Conservation (phyloP, 176 grass and related monocot genomes). For the Aegilops longissima region DNA sequence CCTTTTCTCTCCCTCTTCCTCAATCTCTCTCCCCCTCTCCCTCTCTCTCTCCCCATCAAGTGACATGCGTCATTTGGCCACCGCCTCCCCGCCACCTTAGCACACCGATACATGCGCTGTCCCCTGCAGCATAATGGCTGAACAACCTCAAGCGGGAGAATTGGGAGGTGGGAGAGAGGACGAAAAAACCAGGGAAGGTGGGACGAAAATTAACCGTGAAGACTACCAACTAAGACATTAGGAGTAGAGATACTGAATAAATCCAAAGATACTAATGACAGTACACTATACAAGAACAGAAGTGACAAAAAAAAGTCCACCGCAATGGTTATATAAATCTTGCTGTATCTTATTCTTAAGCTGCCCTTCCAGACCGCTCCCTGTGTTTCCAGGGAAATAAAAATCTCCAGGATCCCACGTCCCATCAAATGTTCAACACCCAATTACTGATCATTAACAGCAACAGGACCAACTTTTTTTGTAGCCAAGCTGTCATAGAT, state of each 20-base stretch:
- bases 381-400: background rate
- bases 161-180: no score
- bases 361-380: background rate
- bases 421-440: background rate
- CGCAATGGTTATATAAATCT: background rate
- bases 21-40: no score
- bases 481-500: constrained; percentile 28
- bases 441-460: constrained; percentile 22
- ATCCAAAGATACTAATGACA: background rate
- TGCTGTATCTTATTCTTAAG: background rate
- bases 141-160: no score
- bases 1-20: no score
- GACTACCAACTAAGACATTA: no score
- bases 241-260: background rate
- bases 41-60: no score
- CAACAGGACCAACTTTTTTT: constrained; percentile 17
- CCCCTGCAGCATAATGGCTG: no score
- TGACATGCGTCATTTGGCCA: no score
- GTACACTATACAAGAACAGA: background rate
- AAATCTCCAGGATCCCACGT: background rate
- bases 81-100: no score
- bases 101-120: no score
- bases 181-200: no score
- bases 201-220: no score
- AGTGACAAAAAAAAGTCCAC: background rate